Conservation (phyloP, 2,329 filamentous ascomycete species). For the Xylariaceae sp. region DNA sequence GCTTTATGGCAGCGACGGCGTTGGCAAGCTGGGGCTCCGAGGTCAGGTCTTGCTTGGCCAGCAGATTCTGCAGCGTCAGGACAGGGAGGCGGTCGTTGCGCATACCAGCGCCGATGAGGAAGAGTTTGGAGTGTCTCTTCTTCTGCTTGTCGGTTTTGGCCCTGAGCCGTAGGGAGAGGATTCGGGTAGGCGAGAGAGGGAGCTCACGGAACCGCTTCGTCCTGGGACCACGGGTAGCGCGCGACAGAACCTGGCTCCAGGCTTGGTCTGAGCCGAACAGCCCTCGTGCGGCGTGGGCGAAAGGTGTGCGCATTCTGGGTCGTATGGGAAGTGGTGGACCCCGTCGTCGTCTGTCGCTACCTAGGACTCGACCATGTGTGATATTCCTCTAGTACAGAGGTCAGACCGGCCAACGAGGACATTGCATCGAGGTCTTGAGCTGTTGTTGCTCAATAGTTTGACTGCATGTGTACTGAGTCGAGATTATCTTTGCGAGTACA, state of each 20-base stretch:
- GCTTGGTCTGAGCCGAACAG: slow-evolving; percentile 5
- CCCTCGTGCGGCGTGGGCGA: not conserved
- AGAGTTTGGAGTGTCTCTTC: slow-evolving; percentile 12
- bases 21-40: slow-evolving; percentile 17
- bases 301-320: slow-evolving; percentile 3
- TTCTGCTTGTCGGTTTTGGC: slow-evolving; percentile 19
- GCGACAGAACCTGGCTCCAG: slow-evolving; percentile 23
- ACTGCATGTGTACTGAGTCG: too few relatives aligned
- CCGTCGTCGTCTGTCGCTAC: too few relatives aligned
- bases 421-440: too few relatives aligned
- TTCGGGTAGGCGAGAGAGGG: slow-evolving; percentile 21
- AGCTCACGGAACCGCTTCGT: slow-evolving; percentile 18
- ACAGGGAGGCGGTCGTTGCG: slow-evolving; percentile 30
- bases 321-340: too few relatives aligned
- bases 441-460: too few relatives aligned
- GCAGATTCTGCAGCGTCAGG: slow-evolving; percentile 25
- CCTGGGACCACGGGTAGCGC: slow-evolving; percentile 17
- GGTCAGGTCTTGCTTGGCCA: slow-evolving; percentile 22
- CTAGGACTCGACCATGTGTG: too few relatives aligned
- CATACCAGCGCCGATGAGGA: slow-evolving; percentile 15
- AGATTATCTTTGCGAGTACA: too few relatives aligned
- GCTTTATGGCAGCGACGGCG: slow-evolving; percentile 16
- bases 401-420: too few relatives aligned
- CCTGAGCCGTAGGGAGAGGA: slow-evolving; percentile 26
- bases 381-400: too few relatives aligned